Evolutionary conservation across 2,329 filamentous ascomycete species (phyloP).

Genomic region (Pyricularia sp.): DNA sequence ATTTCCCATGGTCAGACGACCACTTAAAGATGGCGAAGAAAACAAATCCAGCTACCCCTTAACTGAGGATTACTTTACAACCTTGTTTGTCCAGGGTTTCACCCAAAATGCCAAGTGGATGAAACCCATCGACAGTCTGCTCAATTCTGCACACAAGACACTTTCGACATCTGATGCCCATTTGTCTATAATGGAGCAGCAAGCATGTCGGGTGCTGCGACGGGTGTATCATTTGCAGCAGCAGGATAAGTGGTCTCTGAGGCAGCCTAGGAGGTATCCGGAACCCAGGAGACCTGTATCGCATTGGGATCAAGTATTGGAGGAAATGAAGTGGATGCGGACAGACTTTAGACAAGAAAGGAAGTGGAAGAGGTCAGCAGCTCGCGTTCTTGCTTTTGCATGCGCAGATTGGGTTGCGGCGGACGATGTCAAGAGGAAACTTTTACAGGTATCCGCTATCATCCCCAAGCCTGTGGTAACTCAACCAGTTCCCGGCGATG

Average conservation of each 20-base stretch:
- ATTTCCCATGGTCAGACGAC: neutral
- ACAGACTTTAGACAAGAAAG: slow-evolving; percentile 90
- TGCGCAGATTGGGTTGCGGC: slow-evolving; percentile 73
- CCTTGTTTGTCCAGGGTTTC: slow-evolving; percentile 47
- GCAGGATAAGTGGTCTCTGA: slow-evolving; percentile 80
- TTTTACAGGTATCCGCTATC: slow-evolving; percentile 49
- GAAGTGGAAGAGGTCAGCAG: slow-evolving; percentile 80
- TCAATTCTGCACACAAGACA: slow-evolving; percentile 78
- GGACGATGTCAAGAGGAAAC: slow-evolving; percentile 45
- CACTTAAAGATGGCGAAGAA: slow-evolving; percentile 29
- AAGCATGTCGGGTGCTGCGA: slow-evolving; percentile 75
- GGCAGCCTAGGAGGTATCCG: slow-evolving; percentile 71
- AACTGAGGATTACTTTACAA: slow-evolving; percentile 51
- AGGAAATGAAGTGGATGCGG: slow-evolving; percentile 96
- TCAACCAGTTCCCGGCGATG: neutral
- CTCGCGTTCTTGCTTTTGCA: slow-evolving; percentile 65
- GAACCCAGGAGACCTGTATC: slow-evolving; percentile 67
- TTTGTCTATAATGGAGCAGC: slow-evolving; percentile 70
- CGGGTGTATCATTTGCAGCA: slow-evolving; percentile 86
- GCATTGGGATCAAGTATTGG: slow-evolving; percentile 75
- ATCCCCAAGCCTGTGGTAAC: neutral
- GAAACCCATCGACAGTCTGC: slow-evolving; percentile 54
- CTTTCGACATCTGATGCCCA: slow-evolving; percentile 76
- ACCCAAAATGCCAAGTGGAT: slow-evolving; percentile 43
- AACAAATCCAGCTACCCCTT: slow-evolving; percentile 35